Evolutionary conservation across 352 stramenopile genomes (phyloP).

Genomic region (Phytophthora sp.): DNA sequence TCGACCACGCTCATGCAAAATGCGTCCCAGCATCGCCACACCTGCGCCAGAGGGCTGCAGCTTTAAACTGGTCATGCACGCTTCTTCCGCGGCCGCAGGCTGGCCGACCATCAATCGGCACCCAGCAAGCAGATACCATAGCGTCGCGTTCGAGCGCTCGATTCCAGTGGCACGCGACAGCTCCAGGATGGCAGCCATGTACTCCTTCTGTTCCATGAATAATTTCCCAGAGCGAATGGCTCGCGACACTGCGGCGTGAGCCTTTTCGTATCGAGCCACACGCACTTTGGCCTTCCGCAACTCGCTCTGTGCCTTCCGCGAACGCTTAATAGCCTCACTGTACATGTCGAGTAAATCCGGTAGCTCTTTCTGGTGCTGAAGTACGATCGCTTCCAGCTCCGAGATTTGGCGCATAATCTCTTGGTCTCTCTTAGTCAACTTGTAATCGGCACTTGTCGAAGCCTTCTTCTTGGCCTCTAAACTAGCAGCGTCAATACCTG

Average conservation of each 20-base stretch:
- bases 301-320: conserved; percentile 38
- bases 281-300: conserved; percentile 46
- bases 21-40: conserved; percentile 55
- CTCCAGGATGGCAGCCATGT: conserved; percentile 67
- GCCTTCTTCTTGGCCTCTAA: conserved; percentile 29
- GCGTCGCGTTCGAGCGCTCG: conserved; percentile 52
- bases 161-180: conserved; percentile 52
- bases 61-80: conserved; percentile 63
- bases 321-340: conserved; percentile 41
- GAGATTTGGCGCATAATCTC: conserved; percentile 50
- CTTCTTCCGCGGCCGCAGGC: conserved; percentile 53
- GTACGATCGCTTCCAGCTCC: conserved; percentile 49
- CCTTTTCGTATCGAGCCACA: conserved; percentile 55
- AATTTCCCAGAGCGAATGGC: conserved; percentile 43
- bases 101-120: conserved; percentile 59
- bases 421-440: conserved; percentile 40
- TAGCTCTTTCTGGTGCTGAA: conserved; percentile 58
- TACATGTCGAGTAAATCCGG: conserved; percentile 51
- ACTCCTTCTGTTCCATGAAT: conserved; percentile 60
- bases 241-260: conserved; percentile 48
- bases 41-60: conserved; percentile 42
- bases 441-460: conserved; percentile 38
- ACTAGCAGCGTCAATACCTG: conserved; percentile 38
- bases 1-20: conserved; percentile 57
- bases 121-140: conserved; percentile 65